Conservation (phyloP, 148 eudicot species). For the Cornus suecica region DNA sequence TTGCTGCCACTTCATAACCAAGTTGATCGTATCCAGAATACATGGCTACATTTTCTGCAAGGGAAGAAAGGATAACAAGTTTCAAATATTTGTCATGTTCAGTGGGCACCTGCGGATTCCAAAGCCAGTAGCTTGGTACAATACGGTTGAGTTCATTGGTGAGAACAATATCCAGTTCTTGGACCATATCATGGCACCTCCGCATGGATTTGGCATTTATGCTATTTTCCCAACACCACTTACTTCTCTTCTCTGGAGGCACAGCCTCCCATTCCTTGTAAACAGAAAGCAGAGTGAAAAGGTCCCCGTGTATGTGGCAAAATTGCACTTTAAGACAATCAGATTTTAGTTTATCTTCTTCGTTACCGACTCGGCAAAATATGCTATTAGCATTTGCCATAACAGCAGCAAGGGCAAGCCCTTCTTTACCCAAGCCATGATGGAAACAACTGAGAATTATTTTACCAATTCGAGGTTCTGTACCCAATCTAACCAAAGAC, state of each 20-base stretch:
- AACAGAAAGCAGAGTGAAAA: constrained; percentile 83
- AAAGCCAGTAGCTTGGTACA: constrained; percentile 73
- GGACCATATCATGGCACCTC: constrained; percentile 70
- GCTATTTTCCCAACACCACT: constrained; percentile 93
- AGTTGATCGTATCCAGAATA: constrained; percentile 82
- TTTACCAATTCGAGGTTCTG: constrained; percentile 89
- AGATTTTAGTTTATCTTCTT: constrained; percentile 66
- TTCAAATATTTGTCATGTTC: constrained; percentile 53
- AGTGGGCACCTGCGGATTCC: constrained; percentile 52
- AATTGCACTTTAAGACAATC: constrained; percentile 85
- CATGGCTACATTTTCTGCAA: constrained; percentile 80
- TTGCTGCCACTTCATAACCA: constrained; percentile 82
- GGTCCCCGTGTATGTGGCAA: constrained; percentile 81
- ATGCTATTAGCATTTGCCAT: constrained; percentile 87
- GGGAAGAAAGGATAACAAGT: constrained; percentile 61
- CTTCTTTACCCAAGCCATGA: constrained; percentile 65
- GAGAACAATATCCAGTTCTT: constrained; percentile 70
- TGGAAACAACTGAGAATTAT: constrained; percentile 56
- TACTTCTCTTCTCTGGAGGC: constrained; percentile 43
- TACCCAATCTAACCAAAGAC: constrained; percentile 65
- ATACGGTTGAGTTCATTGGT: constrained; percentile 59
- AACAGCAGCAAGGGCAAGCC: constrained; percentile 87
- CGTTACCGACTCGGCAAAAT: constrained; percentile 85
- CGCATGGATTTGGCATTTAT: constrained; percentile 90
- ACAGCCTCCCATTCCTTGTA: constrained; percentile 75